These are phyloP conservation scores for Rubia yunnanensis DNA, from an alignment of 257 asterid species.

Conservation along the genomic window DNA sequence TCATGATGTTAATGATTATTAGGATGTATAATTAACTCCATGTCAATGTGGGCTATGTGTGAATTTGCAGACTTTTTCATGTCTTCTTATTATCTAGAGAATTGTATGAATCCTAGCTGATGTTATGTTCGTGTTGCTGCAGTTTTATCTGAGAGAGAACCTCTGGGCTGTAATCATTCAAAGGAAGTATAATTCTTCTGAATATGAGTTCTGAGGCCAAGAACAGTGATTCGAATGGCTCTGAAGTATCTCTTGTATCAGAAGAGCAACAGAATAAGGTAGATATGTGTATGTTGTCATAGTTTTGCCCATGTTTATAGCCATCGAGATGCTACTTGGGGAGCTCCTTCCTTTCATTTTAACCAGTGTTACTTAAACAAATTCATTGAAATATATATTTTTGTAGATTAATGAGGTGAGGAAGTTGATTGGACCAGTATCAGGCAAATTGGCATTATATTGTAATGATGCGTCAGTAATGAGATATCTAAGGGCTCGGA, in stretches of 20 bases:
- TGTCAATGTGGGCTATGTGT: background rate
- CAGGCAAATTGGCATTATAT: slow-evolving; percentile 48
- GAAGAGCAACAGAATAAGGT: slow-evolving; percentile 59
- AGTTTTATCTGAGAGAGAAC: background rate
- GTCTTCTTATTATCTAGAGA: background rate
- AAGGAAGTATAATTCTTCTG: slow-evolving; percentile 10
- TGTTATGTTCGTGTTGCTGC: background rate
- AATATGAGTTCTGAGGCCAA: slow-evolving; percentile 37
- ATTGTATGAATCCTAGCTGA: background rate
- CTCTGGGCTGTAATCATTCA: slow-evolving; percentile 1
- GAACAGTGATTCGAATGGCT: slow-evolving; percentile 25
- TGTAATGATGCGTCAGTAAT: slow-evolving; percentile 61
- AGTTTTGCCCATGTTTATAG: background rate
- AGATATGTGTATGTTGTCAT: background rate
- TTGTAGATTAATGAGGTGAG: slow-evolving; percentile 76
- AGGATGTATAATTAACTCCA: background rate
- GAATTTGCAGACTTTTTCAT: background rate
- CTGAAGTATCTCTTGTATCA: slow-evolving; percentile 32
- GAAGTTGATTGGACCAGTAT: slow-evolving; percentile 52
- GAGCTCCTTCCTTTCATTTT: background rate
- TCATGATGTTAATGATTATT: background rate
- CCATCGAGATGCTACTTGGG: background rate
- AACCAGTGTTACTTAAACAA: background rate
- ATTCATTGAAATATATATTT: background rate
- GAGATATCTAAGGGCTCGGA: slow-evolving; percentile 76